phyloP scores from a whole-genome alignment of 257 asterid species.

The Scutellaria galericulata region DNA sequence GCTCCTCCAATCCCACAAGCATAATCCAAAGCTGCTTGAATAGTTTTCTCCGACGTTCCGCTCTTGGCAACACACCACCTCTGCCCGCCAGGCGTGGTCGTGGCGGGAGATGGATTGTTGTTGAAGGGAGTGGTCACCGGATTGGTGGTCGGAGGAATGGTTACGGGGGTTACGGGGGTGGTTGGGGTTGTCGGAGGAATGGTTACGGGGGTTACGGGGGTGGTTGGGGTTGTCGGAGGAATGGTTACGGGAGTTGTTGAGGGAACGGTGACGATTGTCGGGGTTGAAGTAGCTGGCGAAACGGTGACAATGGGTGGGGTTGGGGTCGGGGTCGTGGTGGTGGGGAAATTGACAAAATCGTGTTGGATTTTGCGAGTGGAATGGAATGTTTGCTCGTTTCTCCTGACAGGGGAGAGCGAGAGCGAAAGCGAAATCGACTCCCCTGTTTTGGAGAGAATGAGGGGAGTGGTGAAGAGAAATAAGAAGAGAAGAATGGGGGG shows the following conservation, averaged over 20 bases:
- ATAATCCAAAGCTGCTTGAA: constrained; percentile 80
- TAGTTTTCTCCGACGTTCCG: constrained; percentile 52
- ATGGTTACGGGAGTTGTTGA: constrained; percentile 38
- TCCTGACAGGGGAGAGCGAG: constrained; percentile 13
- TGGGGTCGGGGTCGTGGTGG: constrained; percentile 19
- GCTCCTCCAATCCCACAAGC: constrained; percentile 91
- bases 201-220: constrained; percentile 31
- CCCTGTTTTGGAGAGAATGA: constrained; percentile 59
- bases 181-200: neutral
- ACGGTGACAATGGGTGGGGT: constrained; percentile 37
- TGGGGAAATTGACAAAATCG: constrained; percentile 41
- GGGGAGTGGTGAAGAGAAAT: constrained; percentile 40
- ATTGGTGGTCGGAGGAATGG: constrained; percentile 22
- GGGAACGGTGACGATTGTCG: constrained; percentile 43
- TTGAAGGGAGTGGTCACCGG: neutral
- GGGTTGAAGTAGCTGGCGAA: constrained; percentile 46
- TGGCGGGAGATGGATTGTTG: no score
- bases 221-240: neutral
- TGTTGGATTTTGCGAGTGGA: constrained; percentile 32
- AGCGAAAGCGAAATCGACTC: neutral
- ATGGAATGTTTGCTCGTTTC: constrained; percentile 27
- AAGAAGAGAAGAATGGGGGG: constrained; percentile 43
- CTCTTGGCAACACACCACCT: constrained; percentile 82
- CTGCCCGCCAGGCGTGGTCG: constrained; percentile 49
- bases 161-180: constrained; percentile 34